These are phyloP conservation scores for Neofusicoccum laricinum DNA, from an alignment of 2,329 filamentous ascomycete genomes.

Conservation along the genomic window DNA sequence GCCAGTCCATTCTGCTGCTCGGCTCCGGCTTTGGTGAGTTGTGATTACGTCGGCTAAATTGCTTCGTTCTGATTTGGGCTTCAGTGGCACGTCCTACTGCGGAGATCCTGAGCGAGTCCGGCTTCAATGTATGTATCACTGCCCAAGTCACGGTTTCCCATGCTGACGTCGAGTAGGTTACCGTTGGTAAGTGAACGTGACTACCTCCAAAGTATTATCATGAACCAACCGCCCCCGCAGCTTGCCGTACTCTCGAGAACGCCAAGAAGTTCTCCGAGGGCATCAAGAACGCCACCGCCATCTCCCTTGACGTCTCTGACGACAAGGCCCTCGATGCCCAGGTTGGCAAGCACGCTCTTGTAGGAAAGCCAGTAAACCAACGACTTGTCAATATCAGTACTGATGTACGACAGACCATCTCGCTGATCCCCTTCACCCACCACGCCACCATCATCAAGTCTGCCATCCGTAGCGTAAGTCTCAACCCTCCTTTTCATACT, in stretches of 20 bases:
- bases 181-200: constrained; percentile 48
- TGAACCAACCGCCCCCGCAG: constrained; percentile 40
- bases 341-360: constrained; percentile 74
- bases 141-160: neutral
- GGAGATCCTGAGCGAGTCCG: constrained; percentile 56
- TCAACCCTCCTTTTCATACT: neutral
- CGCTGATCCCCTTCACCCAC: constrained; percentile 86
- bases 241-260: constrained; percentile 75
- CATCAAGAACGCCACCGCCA: constrained; percentile 69
- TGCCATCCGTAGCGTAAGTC: constrained; percentile 66
- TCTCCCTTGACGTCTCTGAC: constrained; percentile 82
- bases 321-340: constrained; percentile 73
- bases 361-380: constrained; percentile 27
- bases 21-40: constrained; percentile 35
- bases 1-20: constrained; percentile 37
- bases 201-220: neutral
- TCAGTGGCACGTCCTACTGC: constrained; percentile 53
- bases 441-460: constrained; percentile 89
- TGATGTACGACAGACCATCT: constrained; percentile 35
- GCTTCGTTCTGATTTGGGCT: constrained; percentile 20
- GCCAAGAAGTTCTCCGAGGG: constrained; percentile 71
- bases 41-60: neutral
- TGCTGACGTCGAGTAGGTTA: constrained; percentile 24
- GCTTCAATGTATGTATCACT: constrained; percentile 46
- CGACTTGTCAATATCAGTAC: constrained; percentile 28